Base-by-base conservation (phyloP, 805 yeast species). In the Cyberlindnera misumaiensis region DNA sequence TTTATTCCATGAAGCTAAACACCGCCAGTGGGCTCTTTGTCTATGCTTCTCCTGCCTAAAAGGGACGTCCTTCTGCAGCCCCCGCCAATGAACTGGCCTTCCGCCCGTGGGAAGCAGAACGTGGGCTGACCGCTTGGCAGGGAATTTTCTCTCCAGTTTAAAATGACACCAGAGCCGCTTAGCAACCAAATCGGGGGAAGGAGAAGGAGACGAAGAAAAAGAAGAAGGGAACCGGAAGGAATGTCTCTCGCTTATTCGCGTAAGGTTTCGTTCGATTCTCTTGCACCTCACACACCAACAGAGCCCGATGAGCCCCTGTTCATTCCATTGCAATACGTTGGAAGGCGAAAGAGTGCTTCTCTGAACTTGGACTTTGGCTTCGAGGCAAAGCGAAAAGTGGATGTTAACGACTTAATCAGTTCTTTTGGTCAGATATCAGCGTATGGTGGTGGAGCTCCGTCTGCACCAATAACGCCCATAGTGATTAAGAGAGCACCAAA, bases 191-290 rank as follows among this genome's bases (percentile, higher is more conserved):
- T 24, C 11, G 11, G 11, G 27, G 11, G 27, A 27, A 27, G 28
- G n/a, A 27, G 28, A 27, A 27, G 28, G 11, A 27, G 28, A 27
- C 7, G 28, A 13, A 12, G 28, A 27, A 6, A 13, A 12, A 11
- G 14, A 6, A 13, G 8, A 5, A n/a, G 29, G 29, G 15, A 5
- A 27, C 7, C 15, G 29, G 14, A 27, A 12, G n/a, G n/a, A 27
- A 30, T 30, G 33, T 16, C 33, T 13, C 16, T 22, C 13, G 30
- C 35, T 10, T 54, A 49, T 40, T 36, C 43, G 32, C 40, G 51
- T 17, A 44, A 49, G 31, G 54, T 54, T 22, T 48, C 56, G 8
- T 54, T 54, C 37, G 55, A 54, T 45, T 48, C 53, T 5, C 40
- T 54, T 3, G 25, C 44, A 3, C 53, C 55, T 9, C 39, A 46